Evolutionary conservation across 148 eudicot species (phyloP).

Genomic region (Hydrangea macrophylla): DNA sequence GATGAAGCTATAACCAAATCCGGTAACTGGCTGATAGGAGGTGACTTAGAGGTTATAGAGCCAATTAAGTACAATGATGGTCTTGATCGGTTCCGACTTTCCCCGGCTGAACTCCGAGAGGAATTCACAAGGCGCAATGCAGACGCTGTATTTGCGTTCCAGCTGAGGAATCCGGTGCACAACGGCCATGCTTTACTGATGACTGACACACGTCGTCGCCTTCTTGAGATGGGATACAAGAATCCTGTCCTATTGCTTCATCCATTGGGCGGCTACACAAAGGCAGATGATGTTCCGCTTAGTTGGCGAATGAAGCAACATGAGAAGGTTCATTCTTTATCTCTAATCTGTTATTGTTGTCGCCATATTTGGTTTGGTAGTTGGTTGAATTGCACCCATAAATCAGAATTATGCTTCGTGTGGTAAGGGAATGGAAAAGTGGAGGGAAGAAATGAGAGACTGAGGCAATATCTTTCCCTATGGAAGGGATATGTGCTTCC

Average conservation of each 20-base stretch:
- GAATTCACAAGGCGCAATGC: constrained; percentile 74
- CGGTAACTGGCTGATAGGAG: constrained; percentile 90
- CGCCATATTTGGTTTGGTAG: too few relatives aligned
- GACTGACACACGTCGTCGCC: constrained; percentile 86
- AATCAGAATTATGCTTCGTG: too few relatives aligned
- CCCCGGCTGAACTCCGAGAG: constrained; percentile 68
- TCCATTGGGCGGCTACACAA: constrained; percentile 89
- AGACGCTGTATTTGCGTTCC: constrained; percentile 94
- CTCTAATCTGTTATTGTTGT: neutral
- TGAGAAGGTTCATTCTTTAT: constrained; percentile 52
- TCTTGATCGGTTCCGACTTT: constrained; percentile 70
- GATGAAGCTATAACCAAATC: constrained; percentile 68
- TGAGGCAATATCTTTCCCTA: too few relatives aligned
- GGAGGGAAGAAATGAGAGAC: too few relatives aligned
- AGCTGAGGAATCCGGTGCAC: constrained; percentile 95
- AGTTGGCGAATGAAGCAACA: constrained; percentile 95
- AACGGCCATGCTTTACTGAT: constrained; percentile 89
- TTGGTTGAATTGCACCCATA: neutral
- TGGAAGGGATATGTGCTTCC: too few relatives aligned
- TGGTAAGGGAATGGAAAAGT: too few relatives aligned
- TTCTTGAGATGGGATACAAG: constrained; percentile 90
- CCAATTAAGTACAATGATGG: constrained; percentile 82
- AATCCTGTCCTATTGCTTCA: constrained; percentile 84
- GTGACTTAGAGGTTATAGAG: constrained; percentile 77
- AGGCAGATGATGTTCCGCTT: constrained; percentile 93